These are phyloP conservation scores for Calocybe indica DNA, from an alignment of 768 basidiomycete genomes.

Conservation along the genomic window DNA sequence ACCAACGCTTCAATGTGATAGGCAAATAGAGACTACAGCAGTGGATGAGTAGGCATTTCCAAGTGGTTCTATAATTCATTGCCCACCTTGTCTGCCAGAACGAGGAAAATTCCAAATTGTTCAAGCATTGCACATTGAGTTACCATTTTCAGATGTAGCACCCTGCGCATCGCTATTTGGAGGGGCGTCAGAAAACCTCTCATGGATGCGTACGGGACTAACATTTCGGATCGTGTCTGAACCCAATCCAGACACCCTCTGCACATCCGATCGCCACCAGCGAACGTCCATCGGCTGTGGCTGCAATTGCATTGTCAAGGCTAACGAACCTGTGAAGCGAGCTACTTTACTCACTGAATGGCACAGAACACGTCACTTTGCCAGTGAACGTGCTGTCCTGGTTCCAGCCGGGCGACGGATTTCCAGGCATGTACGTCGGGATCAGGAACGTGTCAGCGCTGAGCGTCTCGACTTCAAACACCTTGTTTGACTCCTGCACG, in stretches of 20 bases:
- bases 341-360: conserved; percentile 60
- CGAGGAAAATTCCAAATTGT: conserved; percentile 94
- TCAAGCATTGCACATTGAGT: conserved; percentile 95
- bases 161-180: conserved; percentile 79
- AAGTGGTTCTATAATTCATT: neutral
- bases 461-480: conserved; percentile 88
- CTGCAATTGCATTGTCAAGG: conserved; percentile 28
- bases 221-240: conserved; percentile 87
- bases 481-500: conserved; percentile 91
- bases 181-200: conserved; percentile 1
- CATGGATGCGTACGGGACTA: conserved; percentile 16
- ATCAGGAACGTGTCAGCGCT: conserved; percentile 86
- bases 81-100: conserved; percentile 82
- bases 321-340: neutral
- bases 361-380: conserved; percentile 92
- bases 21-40: conserved; percentile 71
- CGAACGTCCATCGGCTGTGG: conserved; percentile 77
- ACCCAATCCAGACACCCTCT: conserved; percentile 97
- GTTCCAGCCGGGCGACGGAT: conserved; percentile 56
- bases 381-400: conserved; percentile 70
- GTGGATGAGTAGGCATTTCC: neutral
- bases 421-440: conserved; percentile 51
- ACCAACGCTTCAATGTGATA: conserved; percentile 96
- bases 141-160: conserved; percentile 89
- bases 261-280: conserved; percentile 92